phyloP scores from a whole-genome alignment of 306 rosid genomes.

The Sicyos baderoa region DNA sequence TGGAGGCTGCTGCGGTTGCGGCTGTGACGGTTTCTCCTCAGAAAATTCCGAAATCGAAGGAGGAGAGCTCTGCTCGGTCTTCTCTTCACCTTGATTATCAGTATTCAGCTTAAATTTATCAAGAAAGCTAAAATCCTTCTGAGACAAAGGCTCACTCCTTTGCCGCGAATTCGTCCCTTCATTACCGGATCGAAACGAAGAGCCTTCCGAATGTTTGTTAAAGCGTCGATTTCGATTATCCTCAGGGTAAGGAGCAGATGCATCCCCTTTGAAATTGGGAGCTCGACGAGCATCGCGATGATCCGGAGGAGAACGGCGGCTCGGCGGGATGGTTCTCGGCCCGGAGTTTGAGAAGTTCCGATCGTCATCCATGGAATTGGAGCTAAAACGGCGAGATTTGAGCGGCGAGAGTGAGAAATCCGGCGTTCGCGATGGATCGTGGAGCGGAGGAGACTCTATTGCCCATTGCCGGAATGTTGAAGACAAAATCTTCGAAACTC shows the following conservation, averaged over 20 bases:
- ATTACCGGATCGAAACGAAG: constrained; percentile 25
- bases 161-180: constrained; percentile 19
- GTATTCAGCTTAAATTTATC: constrained; percentile 55
- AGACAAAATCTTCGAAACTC: constrained; percentile 9
- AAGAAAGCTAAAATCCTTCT: constrained; percentile 51
- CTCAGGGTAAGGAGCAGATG: background rate
- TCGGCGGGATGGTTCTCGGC: background rate
- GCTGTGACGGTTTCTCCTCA: constrained; percentile 19
- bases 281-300: constrained; percentile 26
- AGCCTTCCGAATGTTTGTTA: constrained; percentile 18
- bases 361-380: constrained; percentile 15
- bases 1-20: constrained; percentile 33
- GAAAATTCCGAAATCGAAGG: constrained; percentile 21
- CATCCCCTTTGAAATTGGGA: background rate
- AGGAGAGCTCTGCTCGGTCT: constrained; percentile 21
- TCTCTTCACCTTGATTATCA: constrained; percentile 24
- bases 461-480: constrained; percentile 7
- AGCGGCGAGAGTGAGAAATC: background rate
- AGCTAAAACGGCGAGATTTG: constrained; percentile 8
- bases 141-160: constrained; percentile 23
- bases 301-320: constrained; percentile 12
- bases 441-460: background rate
- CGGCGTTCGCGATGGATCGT: background rate
- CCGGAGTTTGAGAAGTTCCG: background rate
- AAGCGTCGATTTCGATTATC: constrained; percentile 13